Conservation (phyloP, 1,284 basidiomycete species). For the Microbotryomycetes sp. region DNA sequence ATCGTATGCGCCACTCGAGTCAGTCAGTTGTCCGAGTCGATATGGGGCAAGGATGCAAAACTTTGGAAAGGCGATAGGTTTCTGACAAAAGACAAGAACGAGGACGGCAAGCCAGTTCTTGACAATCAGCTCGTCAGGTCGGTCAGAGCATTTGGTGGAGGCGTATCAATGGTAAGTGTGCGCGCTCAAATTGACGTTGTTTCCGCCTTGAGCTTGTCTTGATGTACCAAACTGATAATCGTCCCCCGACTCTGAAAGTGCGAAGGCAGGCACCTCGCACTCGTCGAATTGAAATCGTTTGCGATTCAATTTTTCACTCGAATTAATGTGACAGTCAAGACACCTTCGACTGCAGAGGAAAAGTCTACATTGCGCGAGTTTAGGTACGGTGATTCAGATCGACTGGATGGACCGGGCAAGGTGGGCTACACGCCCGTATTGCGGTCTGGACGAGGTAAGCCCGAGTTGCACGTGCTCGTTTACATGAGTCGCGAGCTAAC, state of each 20-base stretch:
- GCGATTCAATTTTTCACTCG: slow-evolving; percentile 8
- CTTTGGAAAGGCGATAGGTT: slow-evolving; percentile 29
- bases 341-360: too few species aligned
- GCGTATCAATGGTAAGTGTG: slow-evolving; percentile 21
- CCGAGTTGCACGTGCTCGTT: too few species aligned
- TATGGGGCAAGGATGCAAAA: slow-evolving; percentile 10
- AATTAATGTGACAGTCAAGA: slow-evolving; percentile 13
- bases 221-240: neutral
- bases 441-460: too few species aligned
- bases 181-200: neutral
- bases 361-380: too few species aligned
- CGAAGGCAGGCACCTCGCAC: slow-evolving; percentile 26
- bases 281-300: slow-evolving; percentile 25
- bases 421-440: too few species aligned
- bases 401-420: too few species aligned
- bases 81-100: slow-evolving; percentile 6
- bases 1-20: slow-evolving; percentile 20
- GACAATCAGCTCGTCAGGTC: slow-evolving; percentile 7
- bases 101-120: neutral
- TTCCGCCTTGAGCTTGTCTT: neutral
- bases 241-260: slow-evolving; percentile 14
- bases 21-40: slow-evolving; percentile 13
- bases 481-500: too few species aligned
- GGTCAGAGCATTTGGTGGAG: slow-evolving; percentile 30
- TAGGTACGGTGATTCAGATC: too few species aligned